Evolutionary conservation across 73 alveolate species (phyloP).

Genomic region (Blepharisma japonicum): DNA sequence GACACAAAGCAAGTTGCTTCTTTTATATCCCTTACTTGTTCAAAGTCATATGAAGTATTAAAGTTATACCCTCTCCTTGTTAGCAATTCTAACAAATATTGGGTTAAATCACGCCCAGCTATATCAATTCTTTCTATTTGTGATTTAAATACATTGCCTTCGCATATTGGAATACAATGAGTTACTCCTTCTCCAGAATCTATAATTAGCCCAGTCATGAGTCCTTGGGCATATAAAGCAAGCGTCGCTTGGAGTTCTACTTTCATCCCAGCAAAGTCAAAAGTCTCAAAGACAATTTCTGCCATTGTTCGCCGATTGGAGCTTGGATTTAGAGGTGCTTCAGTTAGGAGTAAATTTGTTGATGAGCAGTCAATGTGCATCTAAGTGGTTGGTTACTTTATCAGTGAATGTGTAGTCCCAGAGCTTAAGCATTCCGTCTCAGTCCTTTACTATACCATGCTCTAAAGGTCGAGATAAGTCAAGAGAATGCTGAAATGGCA

Average conservation of each 20-base stretch:
- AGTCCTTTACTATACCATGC: slow-evolving; percentile 90
- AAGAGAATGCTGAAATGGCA: slow-evolving; percentile 69
- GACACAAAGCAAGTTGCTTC: slow-evolving; percentile 78
- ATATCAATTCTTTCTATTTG: slow-evolving; percentile 75
- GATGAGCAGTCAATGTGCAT: slow-evolving; percentile 54
- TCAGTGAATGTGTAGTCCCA: slow-evolving; percentile 85
- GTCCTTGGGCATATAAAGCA: slow-evolving; percentile 69
- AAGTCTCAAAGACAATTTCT: slow-evolving; percentile 70
- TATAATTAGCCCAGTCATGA: slow-evolving; percentile 83
- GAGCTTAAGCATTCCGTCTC: slow-evolving; percentile 88
- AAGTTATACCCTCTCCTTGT: slow-evolving; percentile 80
- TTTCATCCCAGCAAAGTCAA: slow-evolving; percentile 61
- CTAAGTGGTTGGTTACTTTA: slow-evolving; percentile 52
- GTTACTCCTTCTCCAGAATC: slow-evolving; percentile 98
- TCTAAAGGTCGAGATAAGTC: slow-evolving; percentile 88
- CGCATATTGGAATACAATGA: slow-evolving; percentile 46
- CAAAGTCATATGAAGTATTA: slow-evolving; percentile 80
- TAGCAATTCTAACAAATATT: slow-evolving; percentile 69
- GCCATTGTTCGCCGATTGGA: slow-evolving; percentile 76
- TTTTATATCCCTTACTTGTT: slow-evolving; percentile 78
- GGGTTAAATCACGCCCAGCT: slow-evolving; percentile 88
- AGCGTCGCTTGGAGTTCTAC: slow-evolving; percentile 80
- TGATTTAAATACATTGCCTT: slow-evolving; percentile 71
- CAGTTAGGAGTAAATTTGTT: slow-evolving; percentile 80
- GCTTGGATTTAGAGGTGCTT: slow-evolving; percentile 92